Base-by-base conservation (phyloP, 208 protist genomes). In the Leishmania lainsoni region DNA sequence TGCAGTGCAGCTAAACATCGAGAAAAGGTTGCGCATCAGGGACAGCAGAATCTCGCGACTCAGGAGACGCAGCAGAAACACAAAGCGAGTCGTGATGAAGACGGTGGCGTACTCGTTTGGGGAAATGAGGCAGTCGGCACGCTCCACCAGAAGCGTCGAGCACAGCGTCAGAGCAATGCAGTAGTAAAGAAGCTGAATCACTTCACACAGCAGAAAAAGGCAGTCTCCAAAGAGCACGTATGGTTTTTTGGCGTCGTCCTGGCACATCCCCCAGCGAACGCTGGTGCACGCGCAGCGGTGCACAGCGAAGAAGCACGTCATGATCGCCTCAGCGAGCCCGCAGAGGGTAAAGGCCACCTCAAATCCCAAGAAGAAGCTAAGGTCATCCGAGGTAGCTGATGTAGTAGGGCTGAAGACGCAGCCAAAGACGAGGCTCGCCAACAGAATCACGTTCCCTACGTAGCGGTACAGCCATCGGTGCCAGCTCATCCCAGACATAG, bases 161-260 rank as follows among this genome's bases (percentile, higher is more conserved):
- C 81, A 80, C 26, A 96, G 69, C 8, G 88, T 86, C 14, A 93
- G 32, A 17, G 85, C 84, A 20, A 91, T 80, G 70, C 81, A 82
- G 86, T 93, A 96, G 79, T 93, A 96, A 16, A 96, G 61, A 8
- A 93, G 78, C 79, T 94, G 87, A 49, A 90, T 73, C 45, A 91
- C 74, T 80, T 93, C 92, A 9, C 83, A 83, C 39, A 91, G n/a
- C 2, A 96, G 83, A 61, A 96, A 81, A 16, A 90, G 63, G 10
- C 86, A 87, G 74, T 96, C 92, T n/a, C 86, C 91, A n/a, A 88
- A 35, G 20, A 90, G 70, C 3, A 93, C 77, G 51, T 81, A 81
- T 49, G 69, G 78, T 51, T 85, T 80, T 26, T 80, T 83, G 22
- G 76, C 77, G 75, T 86, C 70, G 3, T 77, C 61, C 39, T 83